Conservation (phyloP, 2,329 filamentous ascomycete species). For the Sordariomycetes sp. region DNA sequence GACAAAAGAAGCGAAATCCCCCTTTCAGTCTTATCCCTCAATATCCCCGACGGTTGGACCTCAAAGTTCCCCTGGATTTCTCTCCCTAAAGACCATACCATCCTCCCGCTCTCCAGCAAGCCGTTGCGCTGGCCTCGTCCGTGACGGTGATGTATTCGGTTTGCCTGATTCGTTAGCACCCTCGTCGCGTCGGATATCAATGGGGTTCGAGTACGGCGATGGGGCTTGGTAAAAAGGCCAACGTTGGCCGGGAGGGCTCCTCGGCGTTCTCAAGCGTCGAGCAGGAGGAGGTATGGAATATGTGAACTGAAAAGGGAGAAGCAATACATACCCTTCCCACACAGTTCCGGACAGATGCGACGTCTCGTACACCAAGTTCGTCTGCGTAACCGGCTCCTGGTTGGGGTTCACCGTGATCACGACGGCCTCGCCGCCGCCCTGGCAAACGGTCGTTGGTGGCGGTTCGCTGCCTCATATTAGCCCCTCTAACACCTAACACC, state of each 20-base stretch:
- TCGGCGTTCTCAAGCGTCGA: no score
- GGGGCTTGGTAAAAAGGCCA: background rate
- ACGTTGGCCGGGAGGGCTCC: background rate
- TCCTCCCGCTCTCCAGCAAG: conserved; percentile 22
- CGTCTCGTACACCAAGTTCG: conserved; percentile 22
- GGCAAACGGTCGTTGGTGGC: conserved; percentile 20
- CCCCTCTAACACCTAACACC: no score
- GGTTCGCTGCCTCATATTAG: conserved; percentile 13
- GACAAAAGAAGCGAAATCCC: no score
- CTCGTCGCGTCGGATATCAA: background rate
- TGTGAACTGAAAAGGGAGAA: background rate
- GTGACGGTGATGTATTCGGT: conserved; percentile 22
- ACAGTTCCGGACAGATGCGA: conserved; percentile 21
- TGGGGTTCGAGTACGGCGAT: background rate
- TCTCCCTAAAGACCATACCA: conserved; percentile 16
- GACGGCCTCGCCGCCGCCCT: conserved; percentile 12
- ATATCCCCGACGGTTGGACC: no score
- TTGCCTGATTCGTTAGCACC: conserved; percentile 11
- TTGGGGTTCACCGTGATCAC: conserved; percentile 20
- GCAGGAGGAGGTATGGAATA: background rate
- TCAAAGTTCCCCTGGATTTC: no score
- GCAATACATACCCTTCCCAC: conserved; percentile 20
- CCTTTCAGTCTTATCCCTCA: no score
- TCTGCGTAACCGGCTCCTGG: conserved; percentile 19
- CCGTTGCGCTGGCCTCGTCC: conserved; percentile 21